Percentiles rank a stretch among this genome's conserved stretches.
These are phyloP conservation scores for Cochlearia excelsa DNA, from an alignment of 345 rosid genomes.

Conservation along the genomic window DNA sequence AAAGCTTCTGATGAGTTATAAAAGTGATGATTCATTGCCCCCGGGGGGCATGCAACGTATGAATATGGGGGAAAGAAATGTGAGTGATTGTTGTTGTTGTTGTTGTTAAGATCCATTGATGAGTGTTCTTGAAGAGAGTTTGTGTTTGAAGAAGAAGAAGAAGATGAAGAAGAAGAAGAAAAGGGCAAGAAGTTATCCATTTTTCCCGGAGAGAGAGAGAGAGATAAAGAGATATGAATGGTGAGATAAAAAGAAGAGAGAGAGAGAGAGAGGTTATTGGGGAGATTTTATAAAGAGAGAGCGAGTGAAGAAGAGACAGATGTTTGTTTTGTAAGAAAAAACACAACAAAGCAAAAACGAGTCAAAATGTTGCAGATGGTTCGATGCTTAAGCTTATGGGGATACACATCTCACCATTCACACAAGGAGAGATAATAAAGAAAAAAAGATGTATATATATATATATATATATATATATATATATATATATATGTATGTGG, in stretches of 20 bases:
- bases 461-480: background rate
- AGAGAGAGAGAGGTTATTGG: conserved; percentile 17
- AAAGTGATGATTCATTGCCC: conserved; percentile 17
- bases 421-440: conserved; percentile 21
- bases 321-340: conserved; percentile 21
- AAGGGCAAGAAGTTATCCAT: conserved; percentile 36
- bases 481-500: conserved; percentile 12
- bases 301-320: conserved; percentile 33
- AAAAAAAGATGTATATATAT: too few species aligned
- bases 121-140: conserved; percentile 25
- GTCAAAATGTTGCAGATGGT: conserved; percentile 37
- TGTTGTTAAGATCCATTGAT: conserved; percentile 26
- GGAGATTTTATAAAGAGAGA: conserved; percentile 16
- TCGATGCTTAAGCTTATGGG: conserved; percentile 31
- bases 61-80: conserved; percentile 7
- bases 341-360: conserved; percentile 27
- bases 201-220: conserved; percentile 22
- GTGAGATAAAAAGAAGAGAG: conserved; percentile 1
- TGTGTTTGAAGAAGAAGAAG: conserved; percentile 19
- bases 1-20: conserved; percentile 13
- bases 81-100: background rate
- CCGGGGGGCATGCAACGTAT: conserved; percentile 25
- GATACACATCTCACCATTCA: conserved; percentile 37
- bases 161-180: background rate
- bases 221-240: conserved; percentile 23